Evolutionary conservation across 257 asterid species (phyloP).

Genomic region (Nicotiana paniculata): DNA sequence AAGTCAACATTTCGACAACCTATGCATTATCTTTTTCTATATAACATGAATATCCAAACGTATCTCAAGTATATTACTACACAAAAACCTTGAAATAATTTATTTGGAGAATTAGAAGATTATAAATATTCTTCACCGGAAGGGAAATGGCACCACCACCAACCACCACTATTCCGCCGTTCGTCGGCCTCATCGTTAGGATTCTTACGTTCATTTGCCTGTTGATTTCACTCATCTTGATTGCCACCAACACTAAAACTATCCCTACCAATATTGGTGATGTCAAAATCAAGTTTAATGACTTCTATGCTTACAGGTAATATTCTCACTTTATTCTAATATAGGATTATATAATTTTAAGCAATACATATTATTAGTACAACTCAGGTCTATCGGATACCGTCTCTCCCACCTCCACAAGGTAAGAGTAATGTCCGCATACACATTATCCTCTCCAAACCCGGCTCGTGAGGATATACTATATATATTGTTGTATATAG

Average conservation of each 20-base stretch:
- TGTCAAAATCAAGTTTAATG: slow-evolving; percentile 9
- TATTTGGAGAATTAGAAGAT: neutral
- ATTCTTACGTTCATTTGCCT: slow-evolving; percentile 31
- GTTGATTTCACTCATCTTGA: slow-evolving; percentile 29
- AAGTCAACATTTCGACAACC: neutral
- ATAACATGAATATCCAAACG: no score
- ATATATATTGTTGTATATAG: no score
- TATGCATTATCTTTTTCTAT: no score
- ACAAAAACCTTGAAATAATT: neutral
- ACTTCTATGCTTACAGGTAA: slow-evolving; percentile 30
- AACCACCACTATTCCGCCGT: slow-evolving; percentile 20
- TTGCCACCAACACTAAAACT: slow-evolving; percentile 23
- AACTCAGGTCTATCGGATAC: no score
- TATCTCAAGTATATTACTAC: neutral
- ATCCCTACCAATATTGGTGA: neutral
- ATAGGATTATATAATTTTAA: no score
- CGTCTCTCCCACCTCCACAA: no score
- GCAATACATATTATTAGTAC: no score
- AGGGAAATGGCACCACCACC: slow-evolving; percentile 33
- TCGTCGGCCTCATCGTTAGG: slow-evolving; percentile 29
- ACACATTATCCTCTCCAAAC: fast-evolving
- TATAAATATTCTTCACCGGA: no score
- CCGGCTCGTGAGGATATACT: no score
- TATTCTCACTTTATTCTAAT: neutral
- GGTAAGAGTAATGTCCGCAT: no score